Evolutionary conservation across 2,329 filamentous ascomycete genomes (phyloP), one percentile per base, ranked within the genome.

Genomic region (Alternaria sp.): DNA sequence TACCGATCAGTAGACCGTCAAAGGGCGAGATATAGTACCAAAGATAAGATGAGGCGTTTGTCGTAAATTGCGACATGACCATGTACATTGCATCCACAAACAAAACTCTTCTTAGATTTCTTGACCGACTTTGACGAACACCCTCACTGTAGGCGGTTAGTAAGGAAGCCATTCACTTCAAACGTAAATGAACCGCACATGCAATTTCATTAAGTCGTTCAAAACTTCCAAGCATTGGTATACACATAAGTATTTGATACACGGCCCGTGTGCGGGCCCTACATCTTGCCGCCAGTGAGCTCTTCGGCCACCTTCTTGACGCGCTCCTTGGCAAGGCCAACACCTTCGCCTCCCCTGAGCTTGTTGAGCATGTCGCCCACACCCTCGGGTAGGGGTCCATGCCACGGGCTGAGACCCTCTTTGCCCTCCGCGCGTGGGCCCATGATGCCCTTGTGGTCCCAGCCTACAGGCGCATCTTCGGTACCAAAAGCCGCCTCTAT

Each of bases 401-500:
- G 58, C 74, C 76, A 79, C 8, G 72, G 70, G 62, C 75, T 77
- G 46, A 71, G 49, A 5, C 74, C 75, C 5, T 70, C 62, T 24
- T 64, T 64, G 55, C 72, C 73, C 4, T 64, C 49, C 16, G 49
- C 53, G 16, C 64, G 61, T 7, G 63, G 61, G 7, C 60, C 67
- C 53, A 65, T 64, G n/a, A 66, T 55, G 18, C 72, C 74, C 58
- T 55, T 62, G 36, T 54, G 51, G 49, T 73, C 57, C 71, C 79
- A 75, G 80, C 81, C 70, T 65, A 84, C 67, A 60, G 76, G 82
- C 7, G 71, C 56, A 26, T 81, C 79, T 7, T 87, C 84, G 26
- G 88, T 87, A 16, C 87, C 85, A 80, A 97, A 99, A n/a, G 90
- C 84, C 64, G 84, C 81, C 22, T 96, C 90, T 57, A 97, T 89